Evolutionary conservation across 305 asterid species (phyloP), one percentile per base, ranked within the genome.

Genomic region (Solanum aculeatissimum): DNA sequence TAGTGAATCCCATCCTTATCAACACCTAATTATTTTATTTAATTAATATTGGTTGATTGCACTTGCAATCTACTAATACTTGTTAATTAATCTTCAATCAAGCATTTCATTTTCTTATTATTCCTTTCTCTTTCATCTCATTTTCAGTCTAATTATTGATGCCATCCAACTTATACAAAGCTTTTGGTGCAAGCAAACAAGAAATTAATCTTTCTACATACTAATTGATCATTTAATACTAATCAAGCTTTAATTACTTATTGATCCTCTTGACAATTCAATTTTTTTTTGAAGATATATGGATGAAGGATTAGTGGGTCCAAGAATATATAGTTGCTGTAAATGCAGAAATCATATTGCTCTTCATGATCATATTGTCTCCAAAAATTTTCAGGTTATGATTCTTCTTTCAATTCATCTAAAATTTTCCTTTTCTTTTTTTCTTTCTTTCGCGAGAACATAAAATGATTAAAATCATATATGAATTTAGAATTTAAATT

Each of bases 261-360:
- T 7, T 63, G 40, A 25, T 49, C 62, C 62, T 47, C 25, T 18
- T 16, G 7, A 25, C 2, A 25, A 75, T 15, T 23, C n/a, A 25
- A 47, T 21, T 62, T 3, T 32, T n/a, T 32, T n/a, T 25, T 9
- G 10, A 25, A 63, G 13, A 49, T 32, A 49, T 9, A 75, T 75
- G 82, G 82, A 49, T 25, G 82, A 49, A 75, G 62, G 40, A 47
- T 14, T 77, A 16, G 83, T 85, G 16, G 88, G 92, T 32, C 92
- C 91, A 27, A 84, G 92, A 82, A 14, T 90, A 57, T 92, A 93
- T 88, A 86, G 93, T 87, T 92, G 97, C 89, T 93, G 87, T 89
- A 93, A 90, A 85, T 93, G 97, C 87, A 86, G 91, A 68, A 92
- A 89, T 85, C 92, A 75, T 25, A 88, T 93, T 71, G 93, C 93